A percentile compares a stretch with the other conserved stretches of the same genome.
Evolutionary conservation across 768 basidiomycete species (phyloP).

Genomic region (Kwoniella heveanensis): DNA sequence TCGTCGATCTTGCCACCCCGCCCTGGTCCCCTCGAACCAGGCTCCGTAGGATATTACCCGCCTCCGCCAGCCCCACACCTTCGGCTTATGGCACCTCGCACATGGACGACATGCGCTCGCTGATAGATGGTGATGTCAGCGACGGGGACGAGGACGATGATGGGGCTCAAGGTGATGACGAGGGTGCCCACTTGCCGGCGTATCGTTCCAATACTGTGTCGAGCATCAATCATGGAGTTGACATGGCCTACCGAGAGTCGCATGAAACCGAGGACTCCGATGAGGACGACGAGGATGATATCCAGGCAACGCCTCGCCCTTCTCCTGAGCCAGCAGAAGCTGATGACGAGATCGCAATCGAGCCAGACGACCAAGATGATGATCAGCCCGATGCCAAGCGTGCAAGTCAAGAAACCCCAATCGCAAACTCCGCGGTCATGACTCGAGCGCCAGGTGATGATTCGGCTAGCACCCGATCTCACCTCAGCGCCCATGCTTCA

Average conservation of each 20-base stretch:
- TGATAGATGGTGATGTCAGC: neutral
- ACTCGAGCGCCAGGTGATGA: neutral
- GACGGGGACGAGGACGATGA: neutral
- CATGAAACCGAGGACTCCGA: neutral
- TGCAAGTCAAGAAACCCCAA: neutral
- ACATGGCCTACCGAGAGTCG: too few species aligned
- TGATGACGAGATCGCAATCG: too few species aligned
- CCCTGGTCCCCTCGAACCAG: neutral
- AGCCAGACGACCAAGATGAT: too few species aligned
- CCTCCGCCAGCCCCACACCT: too few species aligned
- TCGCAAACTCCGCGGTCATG: neutral
- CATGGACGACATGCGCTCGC: neutral
- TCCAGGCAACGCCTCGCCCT: neutral
- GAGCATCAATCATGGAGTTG: too few species aligned
- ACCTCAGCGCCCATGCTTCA: slow-evolving; percentile 6
- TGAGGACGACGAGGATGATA: neutral
- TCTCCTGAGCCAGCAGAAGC: neutral
- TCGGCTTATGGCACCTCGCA: neutral
- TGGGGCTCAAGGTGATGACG: neutral
- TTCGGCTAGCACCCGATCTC: slow-evolving; percentile 1
- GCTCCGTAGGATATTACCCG: neutral
- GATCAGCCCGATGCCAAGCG: neutral
- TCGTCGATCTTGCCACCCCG: slow-evolving; percentile 6
- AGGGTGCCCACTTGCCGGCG: neutral
- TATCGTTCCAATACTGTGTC: too few species aligned